Conservation (phyloP, 768 basidiomycete genomes). For the Amanita polypyramis region DNA sequence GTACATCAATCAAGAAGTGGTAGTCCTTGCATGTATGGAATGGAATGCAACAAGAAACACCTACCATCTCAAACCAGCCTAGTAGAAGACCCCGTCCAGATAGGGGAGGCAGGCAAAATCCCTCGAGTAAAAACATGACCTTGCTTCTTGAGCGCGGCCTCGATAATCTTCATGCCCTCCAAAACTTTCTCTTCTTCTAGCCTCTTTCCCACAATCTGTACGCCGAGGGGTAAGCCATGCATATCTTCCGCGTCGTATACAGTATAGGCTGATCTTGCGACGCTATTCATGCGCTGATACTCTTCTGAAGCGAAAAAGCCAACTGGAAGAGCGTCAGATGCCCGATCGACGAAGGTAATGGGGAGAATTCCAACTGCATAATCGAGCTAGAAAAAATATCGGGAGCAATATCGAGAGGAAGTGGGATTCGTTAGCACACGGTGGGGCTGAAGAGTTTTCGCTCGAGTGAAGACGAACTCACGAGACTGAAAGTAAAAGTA, state of each 20-base stretch:
- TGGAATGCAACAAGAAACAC: not conserved
- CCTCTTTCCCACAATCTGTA: conserved; percentile 51
- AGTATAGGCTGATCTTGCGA: conserved; percentile 29
- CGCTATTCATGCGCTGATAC: conserved; percentile 22
- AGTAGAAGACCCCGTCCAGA: conserved; percentile 3
- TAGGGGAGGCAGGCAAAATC: conserved; percentile 1
- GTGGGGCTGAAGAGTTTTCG: not conserved
- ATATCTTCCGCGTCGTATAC: conserved; percentile 52
- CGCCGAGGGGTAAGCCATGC: conserved; percentile 59
- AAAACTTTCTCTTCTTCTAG: conserved; percentile 69
- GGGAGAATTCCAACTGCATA: conserved; percentile 51
- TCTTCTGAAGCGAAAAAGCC: conserved; percentile 22
- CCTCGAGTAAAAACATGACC: conserved; percentile 15
- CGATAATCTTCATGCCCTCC: conserved; percentile 53
- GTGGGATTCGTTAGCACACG: not conserved
- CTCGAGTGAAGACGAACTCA: conserved; percentile 13
- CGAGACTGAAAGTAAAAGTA: conserved; percentile 60
- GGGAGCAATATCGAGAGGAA: not conserved
- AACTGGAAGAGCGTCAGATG: conserved; percentile 22
- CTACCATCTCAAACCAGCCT: not conserved
- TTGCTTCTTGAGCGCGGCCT: conserved; percentile 23
- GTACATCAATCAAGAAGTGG: not conserved
- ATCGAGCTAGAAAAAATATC: conserved; percentile 30
- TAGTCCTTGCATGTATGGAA: not conserved
- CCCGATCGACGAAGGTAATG: conserved; percentile 38